A percentile compares a stretch with the other conserved stretches of the same genome.
Evolutionary conservation across 495 filamentous ascomycete genomes (phyloP).

Genomic region (Symbiotaphrina buchneri): DNA sequence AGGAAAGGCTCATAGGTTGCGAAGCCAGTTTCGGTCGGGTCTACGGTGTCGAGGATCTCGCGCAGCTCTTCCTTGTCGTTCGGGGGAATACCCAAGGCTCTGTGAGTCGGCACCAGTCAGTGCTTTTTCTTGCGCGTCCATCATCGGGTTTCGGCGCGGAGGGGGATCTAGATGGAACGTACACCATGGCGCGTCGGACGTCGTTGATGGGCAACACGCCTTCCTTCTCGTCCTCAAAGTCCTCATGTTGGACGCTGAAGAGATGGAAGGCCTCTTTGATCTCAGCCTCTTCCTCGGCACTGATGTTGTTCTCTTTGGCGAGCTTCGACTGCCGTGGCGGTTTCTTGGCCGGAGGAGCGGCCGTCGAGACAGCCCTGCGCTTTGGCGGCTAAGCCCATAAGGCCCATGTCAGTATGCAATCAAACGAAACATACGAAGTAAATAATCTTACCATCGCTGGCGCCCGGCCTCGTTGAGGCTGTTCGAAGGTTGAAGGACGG

Average conservation of each 20-base stretch:
- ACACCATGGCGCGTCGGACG: slow-evolving; percentile 69
- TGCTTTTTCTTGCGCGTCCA: no score
- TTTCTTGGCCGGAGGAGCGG: slow-evolving; percentile 5
- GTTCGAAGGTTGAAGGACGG: no score
- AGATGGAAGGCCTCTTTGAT: slow-evolving; percentile 77
- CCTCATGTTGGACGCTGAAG: slow-evolving; percentile 35
- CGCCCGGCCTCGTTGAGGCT: no score
- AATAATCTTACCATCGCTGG: no score
- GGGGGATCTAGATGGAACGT: slow-evolving; percentile 13
- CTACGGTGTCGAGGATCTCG: slow-evolving; percentile 53
- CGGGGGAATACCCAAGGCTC: slow-evolving; percentile 53
- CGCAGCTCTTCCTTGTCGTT: slow-evolving; percentile 37
- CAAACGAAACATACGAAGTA: no score
- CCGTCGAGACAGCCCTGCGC: no score
- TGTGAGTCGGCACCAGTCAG: no score
- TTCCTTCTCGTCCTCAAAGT: slow-evolving; percentile 42
- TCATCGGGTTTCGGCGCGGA: no score
- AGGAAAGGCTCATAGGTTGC: slow-evolving; percentile 59
- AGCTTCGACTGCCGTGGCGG: slow-evolving; percentile 45
- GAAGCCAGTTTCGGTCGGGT: slow-evolving; percentile 59
- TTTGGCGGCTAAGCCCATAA: no score
- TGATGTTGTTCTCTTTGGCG: slow-evolving; percentile 71
- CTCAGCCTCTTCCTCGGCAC: slow-evolving; percentile 61
- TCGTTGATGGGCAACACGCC: slow-evolving; percentile 56
- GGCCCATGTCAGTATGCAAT: no score